phyloP scores from a whole-genome alignment of 2,329 filamentous ascomycete genomes.

The Alternaria solani region DNA sequence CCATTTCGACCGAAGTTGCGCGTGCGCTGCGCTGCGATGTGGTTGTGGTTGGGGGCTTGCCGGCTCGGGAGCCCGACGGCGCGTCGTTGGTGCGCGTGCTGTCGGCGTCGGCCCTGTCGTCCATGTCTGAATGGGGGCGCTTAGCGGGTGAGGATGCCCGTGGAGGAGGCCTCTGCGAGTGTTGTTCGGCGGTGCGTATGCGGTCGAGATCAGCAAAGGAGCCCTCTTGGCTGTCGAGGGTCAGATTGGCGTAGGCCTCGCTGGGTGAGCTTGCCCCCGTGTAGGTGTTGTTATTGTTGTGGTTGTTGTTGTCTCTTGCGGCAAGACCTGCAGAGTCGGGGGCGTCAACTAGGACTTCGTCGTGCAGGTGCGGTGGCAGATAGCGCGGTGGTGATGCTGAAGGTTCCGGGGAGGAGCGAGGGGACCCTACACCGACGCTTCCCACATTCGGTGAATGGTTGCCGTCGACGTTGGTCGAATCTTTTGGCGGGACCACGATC shows the following conservation, averaged over 20 bases:
- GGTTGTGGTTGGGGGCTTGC: conserved; percentile 30
- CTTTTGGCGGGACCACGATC: conserved; percentile 48
- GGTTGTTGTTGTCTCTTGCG: conserved; percentile 45
- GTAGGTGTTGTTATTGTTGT: conserved; percentile 40
- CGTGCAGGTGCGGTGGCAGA: conserved; percentile 65
- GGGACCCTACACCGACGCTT: conserved; percentile 38
- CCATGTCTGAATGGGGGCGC: conserved; percentile 63
- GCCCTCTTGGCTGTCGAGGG: conserved; percentile 55
- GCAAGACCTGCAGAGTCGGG: conserved; percentile 32
- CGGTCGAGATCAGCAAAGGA: conserved; percentile 38
- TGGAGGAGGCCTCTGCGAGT: conserved; percentile 33
- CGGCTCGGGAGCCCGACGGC: conserved; percentile 35
- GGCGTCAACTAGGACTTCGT: conserved; percentile 55
- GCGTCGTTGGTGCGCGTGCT: conserved; percentile 26
- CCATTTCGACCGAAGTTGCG: conserved; percentile 56
- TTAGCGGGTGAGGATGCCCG: conserved; percentile 64
- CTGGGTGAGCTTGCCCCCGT: conserved; percentile 58
- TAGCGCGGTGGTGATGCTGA: conserved; percentile 56
- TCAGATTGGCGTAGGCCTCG: conserved; percentile 62
- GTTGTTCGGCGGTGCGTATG: conserved; percentile 30
- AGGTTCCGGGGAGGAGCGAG: conserved; percentile 50
- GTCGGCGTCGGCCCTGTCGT: conserved; percentile 42
- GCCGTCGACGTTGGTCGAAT: conserved; percentile 19
- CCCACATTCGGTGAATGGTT: conserved; percentile 45
- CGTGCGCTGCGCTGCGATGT: conserved; percentile 40